Conservation (phyloP, 2,329 filamentous ascomycete genomes). For the Diaporthe eres region DNA sequence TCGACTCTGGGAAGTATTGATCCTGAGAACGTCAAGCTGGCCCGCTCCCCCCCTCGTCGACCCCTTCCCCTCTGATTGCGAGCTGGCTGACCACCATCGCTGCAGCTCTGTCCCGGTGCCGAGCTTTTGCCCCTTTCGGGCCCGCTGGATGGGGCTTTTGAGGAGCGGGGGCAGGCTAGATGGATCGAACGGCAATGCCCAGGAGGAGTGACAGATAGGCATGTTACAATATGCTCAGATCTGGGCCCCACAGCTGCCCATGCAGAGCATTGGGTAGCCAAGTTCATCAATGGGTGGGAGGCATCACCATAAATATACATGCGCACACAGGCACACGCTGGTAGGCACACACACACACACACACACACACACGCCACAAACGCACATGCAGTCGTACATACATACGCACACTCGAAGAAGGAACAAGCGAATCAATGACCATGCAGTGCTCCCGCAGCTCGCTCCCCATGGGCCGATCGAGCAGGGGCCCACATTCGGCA, state of each 20-base stretch:
- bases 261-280: not conserved
- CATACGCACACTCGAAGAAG: not conserved
- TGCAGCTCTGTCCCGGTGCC: conserved; percentile 14
- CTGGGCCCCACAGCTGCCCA: conserved; percentile 7
- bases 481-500: not conserved
- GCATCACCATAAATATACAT: not conserved
- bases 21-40: not conserved
- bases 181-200: conserved; percentile 15
- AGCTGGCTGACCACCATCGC: conserved; percentile 28
- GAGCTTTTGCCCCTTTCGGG: conserved; percentile 18
- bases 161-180: not conserved
- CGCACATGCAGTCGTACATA: conserved; percentile 1
- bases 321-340: not conserved
- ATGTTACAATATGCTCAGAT: conserved; percentile 6
- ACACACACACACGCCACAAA: not conserved
- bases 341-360: too few species aligned
- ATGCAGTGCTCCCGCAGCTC: not conserved
- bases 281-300: not conserved
- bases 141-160: not conserved
- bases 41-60: not conserved
- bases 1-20: conserved; percentile 11
- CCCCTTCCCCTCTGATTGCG: not conserved
- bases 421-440: not conserved
- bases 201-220: not conserved
- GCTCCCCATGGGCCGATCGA: conserved; percentile 11